Conservation (phyloP, 2,329 filamentous ascomycete species). For the Xylaria polymorpha region DNA sequence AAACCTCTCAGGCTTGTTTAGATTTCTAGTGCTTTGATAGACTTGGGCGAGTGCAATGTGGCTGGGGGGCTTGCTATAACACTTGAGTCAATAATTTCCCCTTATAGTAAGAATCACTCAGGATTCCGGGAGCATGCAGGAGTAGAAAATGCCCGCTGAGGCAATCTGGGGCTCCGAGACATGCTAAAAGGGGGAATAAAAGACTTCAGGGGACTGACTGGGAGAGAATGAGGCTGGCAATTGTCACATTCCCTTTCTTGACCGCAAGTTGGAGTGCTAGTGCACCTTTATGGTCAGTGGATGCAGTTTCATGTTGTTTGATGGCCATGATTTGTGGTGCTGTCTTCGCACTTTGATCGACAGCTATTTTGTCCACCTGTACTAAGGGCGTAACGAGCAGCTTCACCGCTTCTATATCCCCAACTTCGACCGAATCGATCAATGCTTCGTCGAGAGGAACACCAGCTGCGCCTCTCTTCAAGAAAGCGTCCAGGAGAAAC, state of each 20-base stretch:
- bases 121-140: no score
- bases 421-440: constrained; percentile 61
- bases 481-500: constrained; percentile 57
- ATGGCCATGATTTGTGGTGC: constrained; percentile 50
- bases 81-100: no score
- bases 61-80: constrained; percentile 58
- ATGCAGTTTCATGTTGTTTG: constrained; percentile 62
- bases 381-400: constrained; percentile 64
- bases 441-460: constrained; percentile 61
- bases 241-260: constrained; percentile 56
- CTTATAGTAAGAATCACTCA: no score
- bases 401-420: constrained; percentile 60
- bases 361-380: constrained; percentile 50
- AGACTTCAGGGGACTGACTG: no score
- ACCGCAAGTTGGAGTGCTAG: constrained; percentile 64
- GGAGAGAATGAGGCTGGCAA: constrained; percentile 60
- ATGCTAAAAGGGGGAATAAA: no score
- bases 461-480: constrained; percentile 64
- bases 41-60: constrained; percentile 60
- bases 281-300: constrained; percentile 64
- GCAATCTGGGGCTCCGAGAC: no score
- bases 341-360: constrained; percentile 46
- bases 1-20: constrained; percentile 58
- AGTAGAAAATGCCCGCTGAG: no score
- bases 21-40: constrained; percentile 60